Percentiles rank a stretch among this genome's conserved stretches.
Conservation (phyloP, 192 early-diverging fungal species). For the Phlyctochytrium arcticum region DNA sequence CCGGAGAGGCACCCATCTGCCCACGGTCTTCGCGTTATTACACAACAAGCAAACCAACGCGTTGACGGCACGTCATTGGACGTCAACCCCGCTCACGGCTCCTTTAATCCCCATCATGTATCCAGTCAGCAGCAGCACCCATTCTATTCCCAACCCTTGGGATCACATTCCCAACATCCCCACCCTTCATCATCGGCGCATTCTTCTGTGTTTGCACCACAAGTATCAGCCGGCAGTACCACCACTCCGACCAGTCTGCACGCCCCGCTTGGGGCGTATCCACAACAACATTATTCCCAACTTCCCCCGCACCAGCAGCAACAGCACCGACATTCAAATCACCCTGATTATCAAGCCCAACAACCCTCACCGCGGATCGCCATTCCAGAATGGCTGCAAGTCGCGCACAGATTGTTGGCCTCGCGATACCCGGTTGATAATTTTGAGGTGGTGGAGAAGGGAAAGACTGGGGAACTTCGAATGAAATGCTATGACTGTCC, state of each 20-base stretch:
- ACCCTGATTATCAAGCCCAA: background rate
- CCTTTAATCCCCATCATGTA: background rate
- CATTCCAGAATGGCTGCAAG: constrained; percentile 33
- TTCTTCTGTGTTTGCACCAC: no score
- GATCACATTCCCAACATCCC: no score
- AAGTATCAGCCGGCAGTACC: no score
- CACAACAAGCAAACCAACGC: background rate
- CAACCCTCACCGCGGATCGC: background rate
- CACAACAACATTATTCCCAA: no score
- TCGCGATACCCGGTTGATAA: constrained; percentile 42
- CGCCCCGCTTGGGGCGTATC: no score
- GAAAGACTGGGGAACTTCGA: constrained; percentile 27
- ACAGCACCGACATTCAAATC: background rate
- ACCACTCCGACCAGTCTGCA: no score
- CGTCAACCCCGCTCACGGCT: background rate
- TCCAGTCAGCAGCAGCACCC: no score
- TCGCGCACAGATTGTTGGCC: constrained; percentile 21
- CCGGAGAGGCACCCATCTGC: no score
- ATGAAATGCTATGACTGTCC: constrained; percentile 48
- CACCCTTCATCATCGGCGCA: no score
- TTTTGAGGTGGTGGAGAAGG: constrained; percentile 42
- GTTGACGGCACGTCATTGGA: background rate
- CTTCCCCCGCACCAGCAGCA: background rate
- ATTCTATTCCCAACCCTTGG: no score
- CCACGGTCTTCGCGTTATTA: constrained; percentile 16